Evolutionary conservation across 139 green algal species (phyloP).

Genomic region (Chlamydomonas sp.): DNA sequence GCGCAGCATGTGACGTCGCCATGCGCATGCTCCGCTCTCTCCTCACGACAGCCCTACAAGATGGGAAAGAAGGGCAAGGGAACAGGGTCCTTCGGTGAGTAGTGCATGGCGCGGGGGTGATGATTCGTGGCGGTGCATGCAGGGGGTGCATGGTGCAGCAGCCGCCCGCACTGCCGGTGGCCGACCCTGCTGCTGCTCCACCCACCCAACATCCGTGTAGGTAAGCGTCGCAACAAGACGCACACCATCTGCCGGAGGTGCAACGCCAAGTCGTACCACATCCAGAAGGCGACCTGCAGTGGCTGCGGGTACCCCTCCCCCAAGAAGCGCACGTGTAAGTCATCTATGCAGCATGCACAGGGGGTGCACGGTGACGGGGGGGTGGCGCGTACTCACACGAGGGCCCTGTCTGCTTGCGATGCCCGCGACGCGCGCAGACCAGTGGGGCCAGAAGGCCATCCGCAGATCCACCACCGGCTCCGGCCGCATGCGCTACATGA

Average conservation of each 20-base stretch:
- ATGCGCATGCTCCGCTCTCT: too few relatives aligned
- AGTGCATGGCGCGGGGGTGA: too few relatives aligned
- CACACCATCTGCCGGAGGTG: conserved; percentile 94
- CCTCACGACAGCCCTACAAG: too few relatives aligned
- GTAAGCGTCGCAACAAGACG: conserved; percentile 93
- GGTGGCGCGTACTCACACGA: too few relatives aligned
- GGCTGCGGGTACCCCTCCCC: conserved; percentile 91
- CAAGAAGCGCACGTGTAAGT: conserved; percentile 89
- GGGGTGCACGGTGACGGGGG: too few relatives aligned
- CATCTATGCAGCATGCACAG: too few relatives aligned
- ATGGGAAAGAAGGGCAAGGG: conserved; percentile 94
- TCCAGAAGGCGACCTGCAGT: conserved; percentile 91
- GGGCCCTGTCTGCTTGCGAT: too few relatives aligned
- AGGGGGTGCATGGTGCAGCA: neutral
- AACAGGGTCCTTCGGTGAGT: conserved; percentile 85
- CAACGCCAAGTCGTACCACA: conserved; percentile 83
- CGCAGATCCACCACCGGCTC: conserved; percentile 96
- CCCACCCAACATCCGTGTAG: conserved; percentile 28
- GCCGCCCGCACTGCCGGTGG: neutral
- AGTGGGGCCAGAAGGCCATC: conserved; percentile 97
- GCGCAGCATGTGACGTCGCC: too few relatives aligned
- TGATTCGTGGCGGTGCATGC: too few relatives aligned
- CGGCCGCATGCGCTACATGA: conserved; percentile 88
- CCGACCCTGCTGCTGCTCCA: too few relatives aligned
- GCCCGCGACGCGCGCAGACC: too few relatives aligned